Evolutionary conservation across 257 asterid species (phyloP).

Genomic region (Petunia axillaris): DNA sequence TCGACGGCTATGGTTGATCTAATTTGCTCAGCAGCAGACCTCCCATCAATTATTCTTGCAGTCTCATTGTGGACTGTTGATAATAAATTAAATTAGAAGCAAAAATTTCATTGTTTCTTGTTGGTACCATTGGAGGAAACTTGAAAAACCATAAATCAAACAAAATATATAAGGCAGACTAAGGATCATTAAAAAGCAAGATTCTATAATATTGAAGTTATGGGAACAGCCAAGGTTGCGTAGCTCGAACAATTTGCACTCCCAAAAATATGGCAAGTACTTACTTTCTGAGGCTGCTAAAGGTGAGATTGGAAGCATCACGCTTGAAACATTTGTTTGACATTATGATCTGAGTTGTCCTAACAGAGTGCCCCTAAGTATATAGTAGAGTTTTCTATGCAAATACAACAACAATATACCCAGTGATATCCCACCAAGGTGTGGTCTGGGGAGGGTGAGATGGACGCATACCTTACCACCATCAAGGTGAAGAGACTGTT

Average conservation of each 20-base stretch:
- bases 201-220: neutral
- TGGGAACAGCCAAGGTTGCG: neutral
- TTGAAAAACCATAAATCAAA: slow-evolving; percentile 10
- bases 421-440: too few relatives aligned
- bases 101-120: slow-evolving; percentile 23
- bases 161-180: neutral
- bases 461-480: too few relatives aligned
- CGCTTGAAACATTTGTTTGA: neutral
- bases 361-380: neutral
- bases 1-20: slow-evolving; percentile 67
- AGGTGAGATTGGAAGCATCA: slow-evolving; percentile 12
- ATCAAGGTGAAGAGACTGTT: too few relatives aligned
- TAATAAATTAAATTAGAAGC: slow-evolving; percentile 28
- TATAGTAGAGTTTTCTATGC: neutral
- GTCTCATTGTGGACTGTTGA: slow-evolving; percentile 42
- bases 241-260: slow-evolving; percentile 6
- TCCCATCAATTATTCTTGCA: slow-evolving; percentile 71
- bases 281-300: slow-evolving; percentile 11
- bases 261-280: neutral
- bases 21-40: slow-evolving; percentile 64
- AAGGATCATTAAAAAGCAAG: neutral
- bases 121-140: slow-evolving; percentile 6
- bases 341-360: neutral
- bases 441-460: too few relatives aligned
- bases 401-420: too few relatives aligned